Conservation (phyloP, 129 eudicot genomes). For the Scalesia atractyloides region DNA sequence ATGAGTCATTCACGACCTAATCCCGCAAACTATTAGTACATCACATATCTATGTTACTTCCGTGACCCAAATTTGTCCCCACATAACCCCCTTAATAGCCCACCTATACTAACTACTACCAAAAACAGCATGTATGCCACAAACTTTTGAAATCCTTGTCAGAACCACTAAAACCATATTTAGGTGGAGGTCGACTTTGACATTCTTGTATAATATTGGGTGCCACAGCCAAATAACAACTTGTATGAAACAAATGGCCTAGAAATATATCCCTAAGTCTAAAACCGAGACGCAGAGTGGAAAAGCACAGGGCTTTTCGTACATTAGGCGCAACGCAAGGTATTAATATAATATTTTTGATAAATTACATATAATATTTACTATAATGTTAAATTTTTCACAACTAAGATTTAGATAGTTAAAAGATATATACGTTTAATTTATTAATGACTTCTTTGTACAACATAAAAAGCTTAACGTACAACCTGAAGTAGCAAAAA, state of each 20-base stretch:
- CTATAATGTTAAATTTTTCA: background rate
- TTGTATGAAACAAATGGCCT: conserved; percentile 57
- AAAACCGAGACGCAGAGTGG: no score
- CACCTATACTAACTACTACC: background rate
- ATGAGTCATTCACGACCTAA: background rate
- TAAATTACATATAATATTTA: background rate
- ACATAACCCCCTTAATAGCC: background rate
- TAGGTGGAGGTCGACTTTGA: no score
- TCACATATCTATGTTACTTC: background rate
- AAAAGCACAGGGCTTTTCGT: conserved; percentile 18
- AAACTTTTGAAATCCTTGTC: background rate
- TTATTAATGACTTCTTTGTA: background rate
- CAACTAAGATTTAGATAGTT: background rate
- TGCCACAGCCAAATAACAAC: no score
- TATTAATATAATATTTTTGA: no score
- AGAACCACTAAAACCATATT: background rate
- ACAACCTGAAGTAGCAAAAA: background rate
- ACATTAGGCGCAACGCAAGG: background rate
- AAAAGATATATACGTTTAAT: background rate
- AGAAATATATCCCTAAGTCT: conserved; percentile 71
- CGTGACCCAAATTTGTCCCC: background rate
- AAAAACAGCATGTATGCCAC: background rate
- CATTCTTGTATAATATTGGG: no score
- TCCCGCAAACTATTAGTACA: background rate
- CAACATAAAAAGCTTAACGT: background rate